These are phyloP conservation scores for Talaromyces proteolyticus DNA, from an alignment of 495 filamentous ascomycete genomes.

Conservation along the genomic window DNA sequence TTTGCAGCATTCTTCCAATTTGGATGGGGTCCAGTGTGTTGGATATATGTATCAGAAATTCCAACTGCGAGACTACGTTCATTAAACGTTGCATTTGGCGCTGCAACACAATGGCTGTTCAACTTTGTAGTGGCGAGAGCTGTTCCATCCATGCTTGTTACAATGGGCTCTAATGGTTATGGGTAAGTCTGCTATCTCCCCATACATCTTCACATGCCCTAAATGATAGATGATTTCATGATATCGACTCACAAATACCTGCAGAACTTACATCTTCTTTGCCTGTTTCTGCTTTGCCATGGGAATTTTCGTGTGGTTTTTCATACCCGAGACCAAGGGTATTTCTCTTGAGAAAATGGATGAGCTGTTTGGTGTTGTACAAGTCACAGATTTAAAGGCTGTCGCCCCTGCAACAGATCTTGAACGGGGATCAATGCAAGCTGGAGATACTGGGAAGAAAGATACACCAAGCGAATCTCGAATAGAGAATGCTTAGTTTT, in stretches of 20 bases:
- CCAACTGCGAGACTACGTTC: constrained; percentile 61
- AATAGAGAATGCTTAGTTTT: too few relatives aligned
- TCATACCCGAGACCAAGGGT: constrained; percentile 71
- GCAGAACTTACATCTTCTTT: constrained; percentile 35
- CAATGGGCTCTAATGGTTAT: constrained; percentile 56
- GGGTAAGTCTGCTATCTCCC: constrained; percentile 22
- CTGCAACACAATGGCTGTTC: constrained; percentile 55
- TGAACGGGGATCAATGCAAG: neutral
- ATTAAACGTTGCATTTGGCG: constrained; percentile 60
- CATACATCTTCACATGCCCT: too few relatives aligned
- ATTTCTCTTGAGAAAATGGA: constrained; percentile 44
- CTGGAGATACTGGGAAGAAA: neutral
- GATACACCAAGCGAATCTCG: too few relatives aligned
- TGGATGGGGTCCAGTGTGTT: constrained; percentile 74
- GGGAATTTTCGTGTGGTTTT: constrained; percentile 65
- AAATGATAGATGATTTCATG: constrained; percentile 22
- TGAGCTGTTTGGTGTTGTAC: constrained; percentile 41
- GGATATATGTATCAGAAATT: constrained; percentile 74
- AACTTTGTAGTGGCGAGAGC: constrained; percentile 34
- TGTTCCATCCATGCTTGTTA: constrained; percentile 42
- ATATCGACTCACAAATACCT: constrained; percentile 26
- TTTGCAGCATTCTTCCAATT: constrained; percentile 75
- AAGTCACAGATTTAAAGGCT: neutral
- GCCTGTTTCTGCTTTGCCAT: constrained; percentile 59
- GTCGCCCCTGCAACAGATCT: neutral